Evolutionary conservation across 169 alveolate genomes (phyloP).

Genomic region (Plasmodium yoelii): DNA sequence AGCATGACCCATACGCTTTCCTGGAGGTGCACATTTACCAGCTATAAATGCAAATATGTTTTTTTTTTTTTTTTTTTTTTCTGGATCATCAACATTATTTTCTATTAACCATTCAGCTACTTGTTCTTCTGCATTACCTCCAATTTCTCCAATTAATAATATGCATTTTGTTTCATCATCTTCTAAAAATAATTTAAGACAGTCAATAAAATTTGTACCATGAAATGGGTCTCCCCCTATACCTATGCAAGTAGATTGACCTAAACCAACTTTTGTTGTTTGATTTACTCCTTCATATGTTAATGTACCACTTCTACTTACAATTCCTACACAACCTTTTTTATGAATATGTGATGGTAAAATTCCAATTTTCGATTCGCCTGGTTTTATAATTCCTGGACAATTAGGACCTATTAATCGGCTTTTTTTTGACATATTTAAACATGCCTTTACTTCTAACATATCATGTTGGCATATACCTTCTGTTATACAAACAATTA

Average conservation of each 20-base stretch:
- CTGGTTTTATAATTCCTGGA: constrained; percentile 99
- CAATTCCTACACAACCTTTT: constrained; percentile 89
- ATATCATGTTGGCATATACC: constrained; percentile 98
- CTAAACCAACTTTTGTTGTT: constrained; percentile 96
- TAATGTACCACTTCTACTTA: constrained; percentile 95
- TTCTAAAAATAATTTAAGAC: constrained; percentile 92
- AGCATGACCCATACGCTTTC: constrained; percentile 98
- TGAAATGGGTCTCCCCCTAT: constrained; percentile 99
- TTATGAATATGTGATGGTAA: constrained; percentile 98
- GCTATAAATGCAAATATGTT: constrained; percentile 98
- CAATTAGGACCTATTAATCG: constrained; percentile 98
- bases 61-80: constrained; percentile 84
- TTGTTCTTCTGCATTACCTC: constrained; percentile 98
- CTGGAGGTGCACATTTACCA: constrained; percentile 99
- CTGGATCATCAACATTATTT: constrained; percentile 51
- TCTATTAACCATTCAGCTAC: constrained; percentile 95
- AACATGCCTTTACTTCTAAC: constrained; percentile 93
- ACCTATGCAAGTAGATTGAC: constrained; percentile 98
- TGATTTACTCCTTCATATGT: constrained; percentile 98
- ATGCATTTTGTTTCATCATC: constrained; percentile 96
- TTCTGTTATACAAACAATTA: constrained; percentile 97
- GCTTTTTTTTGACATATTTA: constrained; percentile 88
- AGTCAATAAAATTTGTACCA: constrained; percentile 98
- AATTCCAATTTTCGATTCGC: constrained; percentile 98
- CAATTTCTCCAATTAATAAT: constrained; percentile 98